Percentiles rank a stretch among this genome's conserved stretches.
Evolutionary conservation across 257 asterid species (phyloP).

Genomic region (Eucommia ulmoides): DNA sequence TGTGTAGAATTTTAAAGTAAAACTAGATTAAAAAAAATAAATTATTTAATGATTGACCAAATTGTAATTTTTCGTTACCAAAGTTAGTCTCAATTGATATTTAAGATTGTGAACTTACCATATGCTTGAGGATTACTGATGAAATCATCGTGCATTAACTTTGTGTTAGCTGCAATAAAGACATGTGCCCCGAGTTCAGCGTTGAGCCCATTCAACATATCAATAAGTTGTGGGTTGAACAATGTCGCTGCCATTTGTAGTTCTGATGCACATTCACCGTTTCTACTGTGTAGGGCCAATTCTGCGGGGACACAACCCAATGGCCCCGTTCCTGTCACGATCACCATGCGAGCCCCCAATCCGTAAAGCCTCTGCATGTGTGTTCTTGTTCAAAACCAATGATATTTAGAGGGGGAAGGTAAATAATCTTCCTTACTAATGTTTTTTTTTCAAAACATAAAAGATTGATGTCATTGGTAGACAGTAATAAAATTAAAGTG

Average conservation of each 20-base stretch:
- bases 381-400: no score
- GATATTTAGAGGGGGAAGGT: not conserved
- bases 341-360: slow-evolving; percentile 52
- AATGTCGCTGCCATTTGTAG: slow-evolving; percentile 44
- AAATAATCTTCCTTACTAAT: not conserved
- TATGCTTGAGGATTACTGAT: slow-evolving; percentile 40
- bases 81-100: no score
- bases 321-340: slow-evolving; percentile 89
- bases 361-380: slow-evolving; percentile 37
- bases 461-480: not conserved
- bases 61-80: no score
- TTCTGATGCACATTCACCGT: slow-evolving; percentile 53
- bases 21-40: no score
- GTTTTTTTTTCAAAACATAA: not conserved
- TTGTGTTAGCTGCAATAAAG: slow-evolving; percentile 53
- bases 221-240: slow-evolving; percentile 50
- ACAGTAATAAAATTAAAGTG: not conserved
- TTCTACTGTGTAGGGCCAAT: slow-evolving; percentile 36
- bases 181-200: slow-evolving; percentile 28
- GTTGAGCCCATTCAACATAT: slow-evolving; percentile 46
- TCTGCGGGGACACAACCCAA: slow-evolving; percentile 88
- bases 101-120: slow-evolving; percentile 26
- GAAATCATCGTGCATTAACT: slow-evolving; percentile 51
- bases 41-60: no score
- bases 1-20: no score